Evolutionary conservation across 768 basidiomycete genomes (phyloP), one percentile per base, ranked within the genome.

Genomic region (Mycena rosella): DNA sequence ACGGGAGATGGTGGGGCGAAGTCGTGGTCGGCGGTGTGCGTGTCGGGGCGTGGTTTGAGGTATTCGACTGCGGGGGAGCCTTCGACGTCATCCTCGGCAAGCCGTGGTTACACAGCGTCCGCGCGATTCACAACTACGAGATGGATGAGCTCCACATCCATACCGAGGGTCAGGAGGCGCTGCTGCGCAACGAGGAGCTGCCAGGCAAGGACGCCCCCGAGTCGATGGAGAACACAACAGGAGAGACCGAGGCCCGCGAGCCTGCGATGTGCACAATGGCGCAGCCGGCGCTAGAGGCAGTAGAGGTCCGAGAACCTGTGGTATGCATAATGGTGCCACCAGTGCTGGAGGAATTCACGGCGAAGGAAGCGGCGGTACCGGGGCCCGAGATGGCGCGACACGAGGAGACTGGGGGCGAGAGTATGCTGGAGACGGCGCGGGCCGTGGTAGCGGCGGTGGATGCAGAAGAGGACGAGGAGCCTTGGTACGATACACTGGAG

Each of bases 41-140:
- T 0, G 53, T n/a, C 18, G 36, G 13, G 8, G 53, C 24, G 6
- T 61, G 45, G 45, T 67, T 67, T 17, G 65, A 67, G 36, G 58
- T 67, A 13, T 67, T 67, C 47, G 59, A 67, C 9, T 34, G 59
- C 24, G 53, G 47, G 3, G 59, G 47, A 8, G 52, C 59, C 26
- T 61, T 67, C 53, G 53, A 67, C 13, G 30, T 67, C 15, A n/a
- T 67, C 11, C 59, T 67, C 20, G 65, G 65, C 3, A 67, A 67
- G 30, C 59, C 65, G 5, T 67, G 65, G 65, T 54, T 67, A n/a
- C n/a, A n/a, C n/a, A n/a, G n/a, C n/a, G n/a, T n/a, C n/a, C n/a
- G n/a, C n/a, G 59, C 65, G 8, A 26, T 59, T 9, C 59, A 67
- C 60, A 51, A 54, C 51, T 67, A 67, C 38, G 59, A 45, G 9